Evolutionary conservation across 23 red algal species (phyloP).

Genomic region (Cyanidioschyzon merolae): DNA sequence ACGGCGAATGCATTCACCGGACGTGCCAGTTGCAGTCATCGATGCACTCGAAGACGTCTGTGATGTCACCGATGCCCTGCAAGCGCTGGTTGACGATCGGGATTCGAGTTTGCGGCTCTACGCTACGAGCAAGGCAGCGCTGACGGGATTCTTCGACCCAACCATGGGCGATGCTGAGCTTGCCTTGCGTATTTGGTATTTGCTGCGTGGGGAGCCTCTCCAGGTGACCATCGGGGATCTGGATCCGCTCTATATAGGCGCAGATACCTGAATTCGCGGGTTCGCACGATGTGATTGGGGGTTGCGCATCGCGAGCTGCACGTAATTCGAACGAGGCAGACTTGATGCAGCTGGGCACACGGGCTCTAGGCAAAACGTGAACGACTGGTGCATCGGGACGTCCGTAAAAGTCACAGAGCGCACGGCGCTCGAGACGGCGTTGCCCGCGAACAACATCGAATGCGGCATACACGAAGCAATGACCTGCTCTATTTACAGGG

Average conservation of each 20-base stretch:
- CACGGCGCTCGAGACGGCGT: no score
- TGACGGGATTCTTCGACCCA: slow-evolving; percentile 89
- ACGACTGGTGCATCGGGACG: no score
- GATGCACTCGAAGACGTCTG: slow-evolving; percentile 19
- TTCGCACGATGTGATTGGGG: no score
- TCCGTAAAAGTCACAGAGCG: no score
- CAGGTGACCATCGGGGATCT: neutral
- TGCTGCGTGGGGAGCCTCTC: neutral
- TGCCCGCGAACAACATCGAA: no score
- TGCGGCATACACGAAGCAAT: no score
- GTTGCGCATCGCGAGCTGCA: no score
- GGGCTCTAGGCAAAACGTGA: no score
- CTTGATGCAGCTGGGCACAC: no score
- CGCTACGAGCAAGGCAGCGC: slow-evolving; percentile 47
- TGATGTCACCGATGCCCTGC: slow-evolving; percentile 66
- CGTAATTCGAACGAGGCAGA: no score
- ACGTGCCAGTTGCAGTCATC: slow-evolving; percentile 26
- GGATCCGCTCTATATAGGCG: neutral
- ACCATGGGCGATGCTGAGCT: slow-evolving; percentile 19
- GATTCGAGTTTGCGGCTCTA: slow-evolving; percentile 48
- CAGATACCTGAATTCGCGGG: no score
- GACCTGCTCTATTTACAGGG: neutral
- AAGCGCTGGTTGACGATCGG: slow-evolving; percentile 49
- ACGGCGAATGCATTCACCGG: slow-evolving; percentile 8
- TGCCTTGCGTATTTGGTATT: neutral